Evolutionary conservation across 2,329 filamentous ascomycete species (phyloP), one percentile per base, ranked within the genome.

Genomic region (Colletotrichum chrysophilum): DNA sequence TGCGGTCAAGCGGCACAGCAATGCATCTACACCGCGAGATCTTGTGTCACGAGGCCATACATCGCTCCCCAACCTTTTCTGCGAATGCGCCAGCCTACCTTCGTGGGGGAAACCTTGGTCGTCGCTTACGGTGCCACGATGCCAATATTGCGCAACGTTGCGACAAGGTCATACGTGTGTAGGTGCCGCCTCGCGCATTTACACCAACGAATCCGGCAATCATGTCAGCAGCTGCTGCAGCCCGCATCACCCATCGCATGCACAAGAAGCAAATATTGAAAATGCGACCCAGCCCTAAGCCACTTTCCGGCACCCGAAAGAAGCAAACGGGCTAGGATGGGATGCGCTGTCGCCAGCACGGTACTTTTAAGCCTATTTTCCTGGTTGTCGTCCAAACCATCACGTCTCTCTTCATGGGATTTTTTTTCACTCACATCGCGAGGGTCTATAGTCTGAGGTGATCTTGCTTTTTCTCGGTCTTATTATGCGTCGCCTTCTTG

Each of bases 281-380:
- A 65, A 55, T 72, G 56, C 72, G 48, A 34, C 60, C 71, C 75
- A 69, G 67, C 75, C 74, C 67, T 72, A 61, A 77, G 75, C 67
- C 75, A 72, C 58, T 18, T 38, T 43, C n/a, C 34, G 64, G 65
- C 48, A 32, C 24, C 71, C 66, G 26, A 58, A 43, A 68, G 30
- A 24, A 70, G 36, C 16, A 9, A 26, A 69, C 30, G 8, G 16
- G 9, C 30, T 21, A 1, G 34, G n/a, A 9, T 38, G 61, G 43
- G 43, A 14, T 64, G 61, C n/a, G n/a, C 18, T 64, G 34, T 32
- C 34, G 21, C 43, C 30, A 38, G 69, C 68, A 67, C 38, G 52
- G 43, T 64, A 64, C 69, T 75, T 75, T 43, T 43, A 38, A 32
- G 62, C 13, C n/a, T 30, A n/a, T 61, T 7, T 30, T 61, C 9